Evolutionary conservation across 2,329 filamentous ascomycete genomes (phyloP), one percentile per base, ranked within the genome.

Genomic region (Chaetomium sp.): DNA sequence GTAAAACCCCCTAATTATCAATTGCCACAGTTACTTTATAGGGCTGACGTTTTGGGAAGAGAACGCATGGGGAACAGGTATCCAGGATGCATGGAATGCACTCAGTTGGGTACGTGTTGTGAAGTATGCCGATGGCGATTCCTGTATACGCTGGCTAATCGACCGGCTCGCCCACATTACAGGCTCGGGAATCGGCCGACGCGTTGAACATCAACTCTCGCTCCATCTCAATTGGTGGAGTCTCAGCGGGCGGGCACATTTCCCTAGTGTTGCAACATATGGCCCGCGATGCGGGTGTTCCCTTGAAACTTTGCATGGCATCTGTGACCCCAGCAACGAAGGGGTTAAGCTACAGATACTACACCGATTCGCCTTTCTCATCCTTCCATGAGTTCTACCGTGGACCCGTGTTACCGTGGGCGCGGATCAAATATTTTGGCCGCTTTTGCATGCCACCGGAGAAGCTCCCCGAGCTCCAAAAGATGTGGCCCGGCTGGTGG

Each of bases 201-300:
- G 47, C 54, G 4, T 61, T 73, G 51, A 69, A 69, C 45, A 62
- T 71, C 50, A 64, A 66, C 4, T 63, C 66, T 0, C 58, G 64
- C 37, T 72, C 71, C 6, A 46, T 74, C 27, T 72, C 71, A 2
- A 54, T 72, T 27, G 70, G 72, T 34, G 71, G 72, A 12, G 64
- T 74, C 33, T 73, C 71, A 0, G 71, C 71, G 1, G 71, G 71
- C 8, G 70, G 57, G 2, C 64, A 70, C 53, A 72, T 73, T 55
- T 62, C 61, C 41, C 33, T 71, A 14, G 60, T 72, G 6, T 55
- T 73, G 5, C 70, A 73, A 40, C 70, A 71, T 55, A 62, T 71
- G 48, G 70, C 71, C 0, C 67, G 71, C 48, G 71, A 73, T 45
- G 67, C 65, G 6, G 68, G 67, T n/a, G 56, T 73, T 4, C 67